A percentile compares a stretch with the other conserved stretches of the same genome.
phyloP scores from a whole-genome alignment of 225 moss, liverwort and hornwort genomes.

The Rhytidiadelphus loreus region DNA sequence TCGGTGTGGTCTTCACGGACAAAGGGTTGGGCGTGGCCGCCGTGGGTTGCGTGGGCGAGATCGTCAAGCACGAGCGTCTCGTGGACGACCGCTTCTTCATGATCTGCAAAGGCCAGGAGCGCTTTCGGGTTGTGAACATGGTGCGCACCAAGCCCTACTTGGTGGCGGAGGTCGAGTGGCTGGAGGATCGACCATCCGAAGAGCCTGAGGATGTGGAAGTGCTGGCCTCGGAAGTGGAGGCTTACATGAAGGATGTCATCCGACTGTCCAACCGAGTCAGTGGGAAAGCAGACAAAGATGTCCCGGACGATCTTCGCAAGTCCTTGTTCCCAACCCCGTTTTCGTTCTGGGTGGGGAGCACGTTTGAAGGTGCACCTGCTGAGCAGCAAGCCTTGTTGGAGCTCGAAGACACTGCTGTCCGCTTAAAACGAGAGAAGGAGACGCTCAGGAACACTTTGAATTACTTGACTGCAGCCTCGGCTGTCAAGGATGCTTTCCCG shows the following conservation, averaged over 20 bases:
- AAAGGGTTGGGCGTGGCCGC: conserved; percentile 68
- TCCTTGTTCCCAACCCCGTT: conserved; percentile 90
- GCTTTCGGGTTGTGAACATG: conserved; percentile 80
- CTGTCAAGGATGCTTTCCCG: conserved; percentile 95
- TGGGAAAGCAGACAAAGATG: conserved; percentile 78
- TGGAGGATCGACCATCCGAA: conserved; percentile 85
- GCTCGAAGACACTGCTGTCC: conserved; percentile 85
- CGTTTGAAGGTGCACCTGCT: conserved; percentile 96
- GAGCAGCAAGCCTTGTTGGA: conserved; percentile 92
- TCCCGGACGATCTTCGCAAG: conserved; percentile 85
- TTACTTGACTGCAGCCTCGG: conserved; percentile 94
- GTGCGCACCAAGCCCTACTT: conserved; percentile 94
- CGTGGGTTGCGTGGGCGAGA: conserved; percentile 97
- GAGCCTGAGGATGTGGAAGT: conserved; percentile 87
- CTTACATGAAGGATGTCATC: conserved; percentile 97
- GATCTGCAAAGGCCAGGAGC: conserved; percentile 99
- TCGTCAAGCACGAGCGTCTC: conserved; percentile 85
- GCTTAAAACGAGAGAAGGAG: conserved; percentile 94
- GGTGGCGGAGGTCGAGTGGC: conserved; percentile 88
- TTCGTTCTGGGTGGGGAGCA: conserved; percentile 99
- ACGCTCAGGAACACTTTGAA: conserved; percentile 83
- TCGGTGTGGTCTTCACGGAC: conserved; percentile 88
- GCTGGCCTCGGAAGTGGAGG: conserved; percentile 81
- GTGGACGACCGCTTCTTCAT: conserved; percentile 99
- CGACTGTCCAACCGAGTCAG: conserved; percentile 92